Evolutionary conservation across 1,284 basidiomycete species (phyloP).

Genomic region (Schizophyllum commune): DNA sequence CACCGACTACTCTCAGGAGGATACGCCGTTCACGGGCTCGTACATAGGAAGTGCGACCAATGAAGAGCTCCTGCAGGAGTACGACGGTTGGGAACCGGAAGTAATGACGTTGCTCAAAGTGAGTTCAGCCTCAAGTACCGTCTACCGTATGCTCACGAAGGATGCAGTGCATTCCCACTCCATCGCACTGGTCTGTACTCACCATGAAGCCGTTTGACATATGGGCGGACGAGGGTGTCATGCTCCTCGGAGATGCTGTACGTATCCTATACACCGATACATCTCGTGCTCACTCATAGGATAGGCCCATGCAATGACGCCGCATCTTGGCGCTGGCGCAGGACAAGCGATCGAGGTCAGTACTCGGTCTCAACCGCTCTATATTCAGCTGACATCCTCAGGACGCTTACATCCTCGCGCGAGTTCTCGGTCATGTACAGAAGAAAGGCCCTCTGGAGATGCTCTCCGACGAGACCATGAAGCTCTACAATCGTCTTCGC

Average conservation of each 20-base stretch:
- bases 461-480: not conserved
- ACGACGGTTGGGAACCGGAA: conserved; percentile 29
- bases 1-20: conserved; percentile 23
- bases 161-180: conserved; percentile 27
- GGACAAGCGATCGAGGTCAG: conserved; percentile 33
- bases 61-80: conserved; percentile 22
- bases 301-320: conserved; percentile 28
- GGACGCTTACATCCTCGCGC: not conserved
- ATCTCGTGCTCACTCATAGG: not conserved
- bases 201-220: conserved; percentile 28
- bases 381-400: not conserved
- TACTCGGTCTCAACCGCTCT: not conserved
- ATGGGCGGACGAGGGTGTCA: conserved; percentile 28
- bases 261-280: conserved; percentile 9
- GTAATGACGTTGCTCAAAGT: conserved; percentile 27
- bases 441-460: not conserved
- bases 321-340: conserved; percentile 32
- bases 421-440: not conserved
- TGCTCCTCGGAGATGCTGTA: conserved; percentile 41
- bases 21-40: conserved; percentile 23
- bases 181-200: conserved; percentile 38
- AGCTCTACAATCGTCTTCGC: not conserved
- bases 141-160: not conserved
- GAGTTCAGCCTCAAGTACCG: not conserved
- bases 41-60: conserved; percentile 23